A percentile compares a stretch with the other conserved stretches of the same genome.
These are phyloP conservation scores for Fusarium brachygibbosum DNA, from an alignment of 2,329 filamentous ascomycete species.

Conservation along the genomic window DNA sequence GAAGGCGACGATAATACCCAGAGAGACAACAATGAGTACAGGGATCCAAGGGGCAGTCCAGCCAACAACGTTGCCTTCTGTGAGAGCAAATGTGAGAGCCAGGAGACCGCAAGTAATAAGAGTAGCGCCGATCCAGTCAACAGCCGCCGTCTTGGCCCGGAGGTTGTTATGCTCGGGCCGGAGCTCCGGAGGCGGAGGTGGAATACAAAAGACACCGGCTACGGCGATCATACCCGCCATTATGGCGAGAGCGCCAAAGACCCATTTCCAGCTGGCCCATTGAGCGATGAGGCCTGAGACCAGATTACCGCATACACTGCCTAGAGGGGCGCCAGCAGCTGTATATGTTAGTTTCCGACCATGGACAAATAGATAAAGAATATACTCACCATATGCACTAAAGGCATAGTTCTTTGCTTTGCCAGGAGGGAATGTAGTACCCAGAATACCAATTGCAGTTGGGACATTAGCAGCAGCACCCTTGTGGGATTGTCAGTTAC, in stretches of 20 bases:
- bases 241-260: conserved; percentile 75
- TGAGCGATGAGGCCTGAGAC: conserved; percentile 73
- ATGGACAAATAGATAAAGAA: background rate
- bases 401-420: conserved; percentile 80
- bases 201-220: conserved; percentile 71
- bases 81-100: conserved; percentile 74
- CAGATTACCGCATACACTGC: conserved; percentile 74
- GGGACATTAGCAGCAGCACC: conserved; percentile 78
- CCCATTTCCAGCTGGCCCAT: conserved; percentile 75
- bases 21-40: conserved; percentile 68
- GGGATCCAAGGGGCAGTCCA: conserved; percentile 75
- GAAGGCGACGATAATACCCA: conserved; percentile 69
- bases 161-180: conserved; percentile 42
- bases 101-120: conserved; percentile 74
- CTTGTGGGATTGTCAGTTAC: conserved; percentile 44
- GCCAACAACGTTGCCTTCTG: conserved; percentile 77
- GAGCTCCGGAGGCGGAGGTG: conserved; percentile 58
- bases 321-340: conserved; percentile 74
- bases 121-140: conserved; percentile 76
- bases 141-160: conserved; percentile 57
- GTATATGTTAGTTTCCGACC: background rate
- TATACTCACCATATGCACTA: conserved; percentile 66
- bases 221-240: conserved; percentile 69
- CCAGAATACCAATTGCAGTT: conserved; percentile 78
- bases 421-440: conserved; percentile 75